Base-by-base conservation (phyloP, 2,329 filamentous ascomycete genomes). In the Penicillium sp. region DNA sequence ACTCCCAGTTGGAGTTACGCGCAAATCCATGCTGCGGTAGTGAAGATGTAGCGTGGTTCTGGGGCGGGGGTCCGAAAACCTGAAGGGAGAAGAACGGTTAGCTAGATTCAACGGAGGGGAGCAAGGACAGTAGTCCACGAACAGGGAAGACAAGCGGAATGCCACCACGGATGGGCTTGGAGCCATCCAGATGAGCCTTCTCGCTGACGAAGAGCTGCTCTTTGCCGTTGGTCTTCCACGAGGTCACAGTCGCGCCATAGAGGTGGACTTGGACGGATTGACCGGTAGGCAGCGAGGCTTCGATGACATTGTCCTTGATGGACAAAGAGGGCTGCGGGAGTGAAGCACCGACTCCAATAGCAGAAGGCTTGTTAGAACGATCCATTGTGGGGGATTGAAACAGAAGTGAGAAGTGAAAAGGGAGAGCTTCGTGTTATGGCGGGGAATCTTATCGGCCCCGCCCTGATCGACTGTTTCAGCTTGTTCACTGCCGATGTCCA, bases 11-110 rank as follows among this genome's bases (percentile, higher is more conserved):
- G 43, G 88, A 89, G 68, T 84, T 92, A 65, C 94, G 90, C 38
- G 93, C 94, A 75, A 99, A 96, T 63, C 94, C 94, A 78, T 97
- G 94, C 77, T 97, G 92, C 3, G 92, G 88, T 24, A 99, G 88
- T 61, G 84, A 79, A 48, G 85, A 84, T 27, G 91, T 94, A n/a
- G 88, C 82, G 61, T 88, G 85, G 72, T 92, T 87, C 62, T 87
- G 81, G 48, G 89, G 87, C 11, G 88, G 85, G 39, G 88, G 88
- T 29, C 94, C 94, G 71, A 99, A 99, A 71, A 92, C 86, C 91
- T 75, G 56, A 43, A 65, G 61, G 36, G 59, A 55, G 18, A 63
- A 52, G 50, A 45, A 45, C 36, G 41, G 59, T 65, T 49, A 62
- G 56, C 48, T 45, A 39, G 51, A 58, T 42, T 24, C 40, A 18